Percentiles rank a stretch among this genome's conserved stretches.
Evolutionary conservation across 1,284 basidiomycete species (phyloP).

Genomic region (Sutorius eximius): DNA sequence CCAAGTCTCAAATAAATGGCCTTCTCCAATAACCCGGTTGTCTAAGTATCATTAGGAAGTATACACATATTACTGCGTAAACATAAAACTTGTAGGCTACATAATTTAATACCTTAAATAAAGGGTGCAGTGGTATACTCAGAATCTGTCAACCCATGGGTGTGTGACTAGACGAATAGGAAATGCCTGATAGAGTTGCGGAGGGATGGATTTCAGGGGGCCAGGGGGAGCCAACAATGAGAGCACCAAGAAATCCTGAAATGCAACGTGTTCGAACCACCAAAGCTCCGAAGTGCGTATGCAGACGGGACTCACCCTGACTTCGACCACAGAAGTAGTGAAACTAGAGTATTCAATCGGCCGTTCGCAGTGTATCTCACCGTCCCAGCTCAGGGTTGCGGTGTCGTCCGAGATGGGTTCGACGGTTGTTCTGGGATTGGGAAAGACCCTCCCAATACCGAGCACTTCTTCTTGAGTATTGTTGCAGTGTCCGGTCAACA

Average conservation of each 20-base stretch:
- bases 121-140: background rate
- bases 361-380: conserved; percentile 38
- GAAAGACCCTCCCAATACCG: conserved; percentile 27
- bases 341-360: conserved; percentile 42
- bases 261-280: conserved; percentile 5
- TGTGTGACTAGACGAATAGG: conserved; percentile 55
- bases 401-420: conserved; percentile 15
- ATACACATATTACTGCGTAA: background rate
- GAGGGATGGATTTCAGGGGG: conserved; percentile 30
- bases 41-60: conserved; percentile 13
- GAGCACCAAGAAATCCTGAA: conserved; percentile 57
- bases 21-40: background rate
- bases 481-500: conserved; percentile 13
- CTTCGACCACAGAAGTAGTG: conserved; percentile 34
- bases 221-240: conserved; percentile 34
- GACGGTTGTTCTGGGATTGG: conserved; percentile 11
- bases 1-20: background rate
- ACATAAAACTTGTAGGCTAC: background rate
- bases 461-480: conserved; percentile 26
- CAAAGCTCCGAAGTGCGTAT: background rate
- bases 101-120: conserved; percentile 26
- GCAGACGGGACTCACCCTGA: conserved; percentile 25
- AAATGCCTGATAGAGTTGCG: conserved; percentile 42
- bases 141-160: conserved; percentile 41
- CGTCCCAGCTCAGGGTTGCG: conserved; percentile 42